phyloP scores from a whole-genome alignment of 78 protist genomes.

The Bigelowiella natans region DNA sequence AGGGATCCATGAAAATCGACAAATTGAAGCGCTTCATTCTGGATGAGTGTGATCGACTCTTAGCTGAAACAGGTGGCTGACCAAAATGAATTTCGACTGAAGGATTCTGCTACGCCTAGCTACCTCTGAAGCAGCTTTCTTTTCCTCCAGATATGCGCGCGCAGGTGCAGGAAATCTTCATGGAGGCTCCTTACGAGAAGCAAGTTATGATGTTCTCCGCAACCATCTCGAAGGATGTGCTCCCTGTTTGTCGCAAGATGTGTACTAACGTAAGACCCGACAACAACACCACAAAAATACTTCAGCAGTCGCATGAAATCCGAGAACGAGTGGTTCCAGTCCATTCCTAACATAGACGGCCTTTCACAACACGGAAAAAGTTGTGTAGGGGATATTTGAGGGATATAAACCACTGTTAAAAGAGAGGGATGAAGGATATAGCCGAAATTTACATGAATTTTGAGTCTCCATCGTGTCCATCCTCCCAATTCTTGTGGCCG shows the following conservation, averaged over 20 bases:
- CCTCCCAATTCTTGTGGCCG: no score
- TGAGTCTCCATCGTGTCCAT: no score
- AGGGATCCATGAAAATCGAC: slow-evolving; percentile 43
- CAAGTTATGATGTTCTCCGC: slow-evolving; percentile 99
- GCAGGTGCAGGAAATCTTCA: slow-evolving; percentile 89
- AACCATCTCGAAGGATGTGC: slow-evolving; percentile 73
- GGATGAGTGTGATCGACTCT: slow-evolving; percentile 94
- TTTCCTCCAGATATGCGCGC: slow-evolving; percentile 73
- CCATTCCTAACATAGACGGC: no score
- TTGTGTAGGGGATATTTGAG: no score
- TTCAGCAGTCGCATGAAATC: background rate
- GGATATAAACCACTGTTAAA: no score
- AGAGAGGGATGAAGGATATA: no score
- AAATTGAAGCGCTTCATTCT: slow-evolving; percentile 83
- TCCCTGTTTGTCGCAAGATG: slow-evolving; percentile 76
- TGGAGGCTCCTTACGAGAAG: slow-evolving; percentile 74
- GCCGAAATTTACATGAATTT: no score
- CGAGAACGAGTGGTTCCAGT: no score
- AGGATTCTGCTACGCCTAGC: background rate
- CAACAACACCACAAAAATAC: background rate
- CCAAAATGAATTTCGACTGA: background rate
- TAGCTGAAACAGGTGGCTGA: slow-evolving; percentile 45
- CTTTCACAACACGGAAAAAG: no score
- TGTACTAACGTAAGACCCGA: slow-evolving; percentile 64
- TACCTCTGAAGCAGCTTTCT: background rate